Conservation (phyloP, 768 basidiomycete species). For the Boletus rex-veris region DNA sequence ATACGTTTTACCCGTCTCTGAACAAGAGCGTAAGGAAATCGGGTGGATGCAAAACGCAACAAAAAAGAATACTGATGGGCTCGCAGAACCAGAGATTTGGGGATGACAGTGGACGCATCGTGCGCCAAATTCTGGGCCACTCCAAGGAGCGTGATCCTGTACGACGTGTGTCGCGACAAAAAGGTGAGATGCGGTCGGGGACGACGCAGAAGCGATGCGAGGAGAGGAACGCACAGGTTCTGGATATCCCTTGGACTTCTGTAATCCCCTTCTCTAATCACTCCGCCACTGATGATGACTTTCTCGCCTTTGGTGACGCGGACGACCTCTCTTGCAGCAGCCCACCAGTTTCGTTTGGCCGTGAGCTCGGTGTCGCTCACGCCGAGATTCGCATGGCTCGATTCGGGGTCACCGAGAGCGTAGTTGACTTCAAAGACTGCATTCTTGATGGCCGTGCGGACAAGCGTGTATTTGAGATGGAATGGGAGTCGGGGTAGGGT, state of each 20-base stretch:
- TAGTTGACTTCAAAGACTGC: conserved; percentile 77
- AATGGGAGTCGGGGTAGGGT: conserved; percentile 76
- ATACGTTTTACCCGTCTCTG: conserved; percentile 80
- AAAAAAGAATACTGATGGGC: conserved; percentile 50
- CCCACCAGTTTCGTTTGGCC: conserved; percentile 84
- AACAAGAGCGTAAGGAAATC: neutral
- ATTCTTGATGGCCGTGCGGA: conserved; percentile 76
- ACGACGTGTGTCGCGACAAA: neutral
- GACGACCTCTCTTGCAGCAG: conserved; percentile 67
- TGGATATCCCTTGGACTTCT: conserved; percentile 69
- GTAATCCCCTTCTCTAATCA: conserved; percentile 55
- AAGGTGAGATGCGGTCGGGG: no score
- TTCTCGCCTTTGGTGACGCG: conserved; percentile 80
- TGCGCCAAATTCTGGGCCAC: conserved; percentile 67
- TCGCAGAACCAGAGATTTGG: conserved; percentile 66
- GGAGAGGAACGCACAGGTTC: conserved; percentile 57
- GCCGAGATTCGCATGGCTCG: conserved; percentile 42
- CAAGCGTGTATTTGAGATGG: conserved; percentile 77
- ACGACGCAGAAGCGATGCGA: no score
- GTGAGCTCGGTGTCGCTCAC: conserved; percentile 49
- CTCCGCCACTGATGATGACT: conserved; percentile 68
- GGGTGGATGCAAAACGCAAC: neutral
- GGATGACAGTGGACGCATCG: conserved; percentile 53
- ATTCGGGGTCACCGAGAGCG: conserved; percentile 41
- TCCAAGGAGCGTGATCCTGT: conserved; percentile 63